A percentile compares a stretch with the other conserved stretches of the same genome.
phyloP scores from a whole-genome alignment of 2,329 filamentous ascomycete genomes.

The Fusarium staphyleae region DNA sequence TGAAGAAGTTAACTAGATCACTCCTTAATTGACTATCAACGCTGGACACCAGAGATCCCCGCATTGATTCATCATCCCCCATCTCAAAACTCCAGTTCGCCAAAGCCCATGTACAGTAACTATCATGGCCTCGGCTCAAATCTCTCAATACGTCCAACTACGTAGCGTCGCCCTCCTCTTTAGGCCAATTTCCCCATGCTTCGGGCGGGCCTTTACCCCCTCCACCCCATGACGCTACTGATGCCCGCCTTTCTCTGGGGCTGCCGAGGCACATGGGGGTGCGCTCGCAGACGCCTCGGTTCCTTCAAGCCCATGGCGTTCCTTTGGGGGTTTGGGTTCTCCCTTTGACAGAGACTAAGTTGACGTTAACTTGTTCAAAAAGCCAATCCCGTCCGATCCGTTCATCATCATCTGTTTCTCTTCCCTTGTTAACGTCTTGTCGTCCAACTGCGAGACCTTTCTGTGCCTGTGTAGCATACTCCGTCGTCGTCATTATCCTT shows the following conservation, averaged over 20 bases:
- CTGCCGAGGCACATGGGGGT: slow-evolving; percentile 41
- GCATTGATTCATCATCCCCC: background rate
- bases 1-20: no score
- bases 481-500: background rate
- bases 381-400: slow-evolving; percentile 25
- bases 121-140: slow-evolving; percentile 35
- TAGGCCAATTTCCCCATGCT: slow-evolving; percentile 14
- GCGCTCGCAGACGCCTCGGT: slow-evolving; percentile 36
- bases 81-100: no score
- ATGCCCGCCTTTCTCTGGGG: slow-evolving; percentile 31
- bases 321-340: slow-evolving; percentile 7
- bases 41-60: background rate
- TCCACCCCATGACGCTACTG: slow-evolving; percentile 19
- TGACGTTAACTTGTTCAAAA: slow-evolving; percentile 28
- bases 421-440: background rate
- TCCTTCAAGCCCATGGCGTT: slow-evolving; percentile 23
- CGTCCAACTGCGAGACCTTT: slow-evolving; percentile 1
- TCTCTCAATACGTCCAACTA: slow-evolving; percentile 29
- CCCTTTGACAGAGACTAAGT: no score
- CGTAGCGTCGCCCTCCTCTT: slow-evolving; percentile 5
- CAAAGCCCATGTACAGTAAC: no score
- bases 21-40: no score
- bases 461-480: background rate
- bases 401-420: slow-evolving; percentile 4
- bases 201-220: slow-evolving; percentile 1